These are phyloP conservation scores for Myriosclerotinia duriaeana DNA, from an alignment of 2,329 filamentous ascomycete genomes.

Conservation along the genomic window DNA sequence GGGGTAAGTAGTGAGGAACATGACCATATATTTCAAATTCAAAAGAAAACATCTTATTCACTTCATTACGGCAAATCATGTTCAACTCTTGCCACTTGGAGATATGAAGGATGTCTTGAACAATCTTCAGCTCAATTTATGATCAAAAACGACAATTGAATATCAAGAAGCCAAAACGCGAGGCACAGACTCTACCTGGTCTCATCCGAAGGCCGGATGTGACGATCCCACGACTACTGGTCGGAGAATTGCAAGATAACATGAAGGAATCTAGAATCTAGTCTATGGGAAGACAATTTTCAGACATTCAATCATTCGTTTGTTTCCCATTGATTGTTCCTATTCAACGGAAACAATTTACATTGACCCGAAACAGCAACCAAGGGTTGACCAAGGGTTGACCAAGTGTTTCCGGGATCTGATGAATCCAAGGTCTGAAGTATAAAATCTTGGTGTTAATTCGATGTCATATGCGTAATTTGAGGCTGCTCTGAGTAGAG, in stretches of 20 bases:
- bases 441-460: background rate
- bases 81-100: background rate
- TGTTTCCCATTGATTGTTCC: constrained; percentile 1
- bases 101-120: background rate
- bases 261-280: background rate
- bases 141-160: background rate
- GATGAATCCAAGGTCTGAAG: background rate
- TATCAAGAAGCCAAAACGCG: background rate
- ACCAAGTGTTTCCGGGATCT: background rate
- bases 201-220: background rate
- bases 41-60: background rate
- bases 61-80: background rate
- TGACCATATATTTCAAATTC: background rate
- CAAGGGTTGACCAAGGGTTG: background rate
- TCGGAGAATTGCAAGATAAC: background rate
- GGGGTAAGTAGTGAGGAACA: background rate
- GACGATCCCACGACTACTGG: background rate
- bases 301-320: background rate
- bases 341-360: background rate
- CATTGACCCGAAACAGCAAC: background rate
- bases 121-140: background rate
- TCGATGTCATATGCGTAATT: background rate
- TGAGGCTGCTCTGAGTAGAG: background rate
- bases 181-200: constrained; percentile 1
- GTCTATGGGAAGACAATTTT: background rate